A percentile compares a stretch with the other conserved stretches of the same genome.
phyloP scores from a whole-genome alignment of 176 grass and related monocot genomes.

The Cenchrus purpureus region DNA sequence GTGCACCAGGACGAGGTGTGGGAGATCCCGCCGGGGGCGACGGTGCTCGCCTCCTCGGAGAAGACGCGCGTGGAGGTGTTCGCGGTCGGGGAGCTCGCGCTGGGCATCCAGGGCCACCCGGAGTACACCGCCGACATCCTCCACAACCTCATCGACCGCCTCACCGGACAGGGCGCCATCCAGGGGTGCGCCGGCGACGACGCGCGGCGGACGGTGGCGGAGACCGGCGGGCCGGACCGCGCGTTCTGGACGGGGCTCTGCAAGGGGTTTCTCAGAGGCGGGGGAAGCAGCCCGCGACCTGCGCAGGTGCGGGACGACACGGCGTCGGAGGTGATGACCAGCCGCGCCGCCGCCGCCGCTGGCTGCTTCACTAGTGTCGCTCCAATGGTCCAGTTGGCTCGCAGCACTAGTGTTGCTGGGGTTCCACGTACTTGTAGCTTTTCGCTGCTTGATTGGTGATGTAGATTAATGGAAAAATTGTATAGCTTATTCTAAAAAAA shows the following conservation, averaged over 20 bases:
- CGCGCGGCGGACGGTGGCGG: slow-evolving; percentile 41
- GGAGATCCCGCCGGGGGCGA: slow-evolving; percentile 57
- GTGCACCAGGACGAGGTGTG: slow-evolving; percentile 77
- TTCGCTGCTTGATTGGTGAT: too few species aligned
- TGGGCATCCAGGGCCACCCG: slow-evolving; percentile 81
- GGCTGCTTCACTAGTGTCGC: neutral
- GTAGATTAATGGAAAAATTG: too few species aligned
- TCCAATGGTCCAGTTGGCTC: neutral
- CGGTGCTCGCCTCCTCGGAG: slow-evolving; percentile 68
- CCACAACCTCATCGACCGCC: slow-evolving; percentile 58
- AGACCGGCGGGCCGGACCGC: slow-evolving; percentile 43
- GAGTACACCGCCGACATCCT: slow-evolving; percentile 72
- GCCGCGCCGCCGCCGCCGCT: neutral
- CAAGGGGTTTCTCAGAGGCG: slow-evolving; percentile 54
- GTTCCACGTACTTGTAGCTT: too few species aligned
- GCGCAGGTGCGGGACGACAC: neutral
- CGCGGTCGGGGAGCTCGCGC: slow-evolving; percentile 46
- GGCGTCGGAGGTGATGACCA: neutral
- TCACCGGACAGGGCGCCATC: slow-evolving; percentile 36
- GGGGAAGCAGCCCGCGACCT: neutral
- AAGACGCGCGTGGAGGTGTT: slow-evolving; percentile 74
- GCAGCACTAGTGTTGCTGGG: too few species aligned
- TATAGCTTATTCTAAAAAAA: too few species aligned
- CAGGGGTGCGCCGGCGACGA: slow-evolving; percentile 32
- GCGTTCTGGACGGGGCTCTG: slow-evolving; percentile 61